Base-by-base conservation (phyloP, 2,329 filamentous ascomycete species). In the Helicocarpus griseus region DNA sequence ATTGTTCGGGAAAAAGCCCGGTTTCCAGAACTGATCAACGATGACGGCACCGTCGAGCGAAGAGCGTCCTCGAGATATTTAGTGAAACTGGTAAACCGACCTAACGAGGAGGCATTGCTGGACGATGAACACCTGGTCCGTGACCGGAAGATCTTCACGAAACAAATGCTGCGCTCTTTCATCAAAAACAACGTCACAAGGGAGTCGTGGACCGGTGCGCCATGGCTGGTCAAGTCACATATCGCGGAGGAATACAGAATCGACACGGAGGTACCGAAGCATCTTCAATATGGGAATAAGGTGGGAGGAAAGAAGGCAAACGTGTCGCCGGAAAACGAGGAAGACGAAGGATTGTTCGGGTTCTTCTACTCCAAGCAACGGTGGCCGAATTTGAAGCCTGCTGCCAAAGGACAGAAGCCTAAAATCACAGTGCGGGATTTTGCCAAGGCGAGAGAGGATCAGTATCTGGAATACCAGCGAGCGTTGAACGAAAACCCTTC, bases 131-230 rank as follows among this genome's bases (percentile, higher is more conserved):
- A 95, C 63, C 84, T 97, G 52, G 85, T 81, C 56, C 85, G 93
- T 56, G 90, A 96, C 64, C 83, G 89, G 49, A 95, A 91, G 61
- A 80, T 88, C 44, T 98, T 97, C 65, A 96, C 91, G 26, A 97
- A 98, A 70, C 84, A 90, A 46, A 90, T 96, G 67, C 76, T 98
- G 38, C 83, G 91, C 31, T 89, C 89, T 5, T 98, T 96, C 58
- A 87, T 98, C 57, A 95, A 95, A 66, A 90, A 94, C 68, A 93
- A 89, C 0, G 86, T 96, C n/a, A 86, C 84, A 1, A 77, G 91
- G 55, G 93, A 97, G 63, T 81, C 89, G 3, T 97, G 90, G 89
- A 91, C 83, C 54, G 91, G 91, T n/a, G 93, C 93, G 0, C 91
- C 93, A 0, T 98, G 93, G 93, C 74, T 95, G 51, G 91, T 97